Conservation (phyloP, 371 early-diverging fungal species). For the Lichtheimia ornata region DNA sequence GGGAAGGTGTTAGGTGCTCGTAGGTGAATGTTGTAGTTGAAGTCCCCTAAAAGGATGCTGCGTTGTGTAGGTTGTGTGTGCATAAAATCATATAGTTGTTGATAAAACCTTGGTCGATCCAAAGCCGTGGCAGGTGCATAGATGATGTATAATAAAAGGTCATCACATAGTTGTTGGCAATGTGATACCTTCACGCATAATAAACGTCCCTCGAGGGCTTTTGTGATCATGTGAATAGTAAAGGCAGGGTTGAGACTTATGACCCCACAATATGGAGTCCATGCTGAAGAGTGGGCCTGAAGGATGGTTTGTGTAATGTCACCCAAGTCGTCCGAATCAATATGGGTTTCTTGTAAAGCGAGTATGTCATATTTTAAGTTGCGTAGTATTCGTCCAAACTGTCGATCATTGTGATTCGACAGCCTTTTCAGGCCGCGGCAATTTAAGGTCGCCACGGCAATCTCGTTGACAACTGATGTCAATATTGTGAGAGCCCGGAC, state of each 20-base stretch:
- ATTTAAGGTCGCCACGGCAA: constrained; percentile 17
- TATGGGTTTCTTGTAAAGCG: constrained; percentile 12
- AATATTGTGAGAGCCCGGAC: no score
- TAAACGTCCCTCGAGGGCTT: constrained; percentile 6
- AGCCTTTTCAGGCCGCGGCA: constrained; percentile 17
- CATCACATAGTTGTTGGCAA: constrained; percentile 3
- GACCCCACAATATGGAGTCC: constrained; percentile 7
- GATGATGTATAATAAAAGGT: background rate
- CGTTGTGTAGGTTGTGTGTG: constrained; percentile 4
- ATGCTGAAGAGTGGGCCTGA: constrained; percentile 1
- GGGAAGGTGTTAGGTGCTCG: background rate
- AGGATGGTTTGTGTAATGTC: background rate
- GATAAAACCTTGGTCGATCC: background rate
- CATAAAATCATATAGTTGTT: background rate
- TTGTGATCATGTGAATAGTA: background rate
- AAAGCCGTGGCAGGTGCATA: constrained; percentile 5
- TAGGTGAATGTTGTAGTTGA: constrained; percentile 9
- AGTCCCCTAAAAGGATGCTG: constrained; percentile 13
- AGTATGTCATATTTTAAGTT: constrained; percentile 2
- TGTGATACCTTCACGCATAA: constrained; percentile 1
- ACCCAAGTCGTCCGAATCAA: background rate
- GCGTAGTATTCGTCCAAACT: background rate
- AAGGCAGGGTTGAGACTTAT: constrained; percentile 2
- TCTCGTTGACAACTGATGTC: background rate
- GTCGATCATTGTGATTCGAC: background rate